Evolutionary conservation across 305 asterid genomes (phyloP).

Genomic region (Fraxinus angustifolia): DNA sequence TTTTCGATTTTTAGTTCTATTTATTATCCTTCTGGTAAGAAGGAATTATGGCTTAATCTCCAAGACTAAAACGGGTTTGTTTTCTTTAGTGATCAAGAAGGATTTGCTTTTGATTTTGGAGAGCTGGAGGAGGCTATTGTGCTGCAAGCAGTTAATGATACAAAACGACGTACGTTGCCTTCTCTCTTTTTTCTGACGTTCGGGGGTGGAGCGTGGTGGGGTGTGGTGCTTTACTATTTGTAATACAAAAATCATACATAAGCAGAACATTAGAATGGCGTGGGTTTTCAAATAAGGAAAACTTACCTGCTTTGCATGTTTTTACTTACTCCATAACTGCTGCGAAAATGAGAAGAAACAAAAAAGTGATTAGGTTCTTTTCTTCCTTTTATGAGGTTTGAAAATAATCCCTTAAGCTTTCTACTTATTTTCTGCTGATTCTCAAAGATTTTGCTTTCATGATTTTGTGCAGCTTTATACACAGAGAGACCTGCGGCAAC

Average conservation of each 20-base stretch:
- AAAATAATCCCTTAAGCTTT: not conserved
- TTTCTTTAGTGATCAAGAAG: conserved; percentile 40
- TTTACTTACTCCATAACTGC: conserved; percentile 33
- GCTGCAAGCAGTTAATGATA: conserved; percentile 64
- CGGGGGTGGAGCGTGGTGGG: not conserved
- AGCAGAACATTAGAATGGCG: conserved; percentile 53
- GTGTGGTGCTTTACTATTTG: conserved; percentile 40
- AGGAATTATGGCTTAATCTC: not conserved
- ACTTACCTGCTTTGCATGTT: not conserved
- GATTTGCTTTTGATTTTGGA: conserved; percentile 72
- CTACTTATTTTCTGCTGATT: conserved; percentile 18
- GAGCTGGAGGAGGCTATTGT: conserved; percentile 86
- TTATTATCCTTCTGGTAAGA: not conserved
- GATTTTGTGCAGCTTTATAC: conserved; percentile 79
- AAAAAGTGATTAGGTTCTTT: conserved; percentile 32
- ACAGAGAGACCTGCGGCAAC: conserved; percentile 73
- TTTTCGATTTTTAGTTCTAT: not conserved
- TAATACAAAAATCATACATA: conserved; percentile 58
- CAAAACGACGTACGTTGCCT: conserved; percentile 56
- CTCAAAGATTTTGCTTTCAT: conserved; percentile 42
- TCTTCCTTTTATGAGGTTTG: conserved; percentile 14
- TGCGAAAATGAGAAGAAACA: conserved; percentile 16
- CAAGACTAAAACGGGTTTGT: not conserved
- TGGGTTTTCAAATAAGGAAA: conserved; percentile 49
- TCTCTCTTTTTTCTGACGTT: conserved; percentile 37